Evolutionary conservation across 2,329 filamentous ascomycete genomes (phyloP).

Genomic region (Fusarium coffeatum): DNA sequence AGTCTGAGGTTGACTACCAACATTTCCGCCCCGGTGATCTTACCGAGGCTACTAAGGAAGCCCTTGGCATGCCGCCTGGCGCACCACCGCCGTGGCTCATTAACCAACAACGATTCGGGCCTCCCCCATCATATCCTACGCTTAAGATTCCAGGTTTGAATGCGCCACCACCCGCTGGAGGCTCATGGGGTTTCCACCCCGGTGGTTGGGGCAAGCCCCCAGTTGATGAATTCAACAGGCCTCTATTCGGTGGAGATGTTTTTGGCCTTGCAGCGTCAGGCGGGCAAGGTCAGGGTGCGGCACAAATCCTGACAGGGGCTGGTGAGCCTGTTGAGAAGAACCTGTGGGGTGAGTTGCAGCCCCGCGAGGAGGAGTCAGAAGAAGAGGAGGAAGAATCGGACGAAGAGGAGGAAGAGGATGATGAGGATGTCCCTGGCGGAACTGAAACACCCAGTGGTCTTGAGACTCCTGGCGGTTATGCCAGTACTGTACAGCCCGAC

Average conservation of each 20-base stretch:
- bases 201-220: slow-evolving; percentile 97
- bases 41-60: slow-evolving; percentile 89
- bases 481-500: slow-evolving; percentile 84
- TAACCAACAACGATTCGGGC: slow-evolving; percentile 93
- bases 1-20: slow-evolving; percentile 93
- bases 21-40: slow-evolving; percentile 91
- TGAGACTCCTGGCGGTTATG: slow-evolving; percentile 84
- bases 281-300: slow-evolving; percentile 49
- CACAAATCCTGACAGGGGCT: slow-evolving; percentile 55
- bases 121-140: slow-evolving; percentile 94
- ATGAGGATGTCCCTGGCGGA: slow-evolving; percentile 71
- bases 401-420: slow-evolving; percentile 72
- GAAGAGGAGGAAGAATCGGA: slow-evolving; percentile 82
- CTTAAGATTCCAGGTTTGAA: slow-evolving; percentile 95
- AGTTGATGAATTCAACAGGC: slow-evolving; percentile 90
- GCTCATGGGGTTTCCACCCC: slow-evolving; percentile 93
- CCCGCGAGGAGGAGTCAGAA: slow-evolving; percentile 77
- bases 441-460: slow-evolving; percentile 80
- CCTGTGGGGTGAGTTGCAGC: slow-evolving; percentile 92
- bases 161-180: slow-evolving; percentile 88
- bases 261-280: slow-evolving; percentile 76
- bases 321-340: slow-evolving; percentile 87
- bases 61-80: slow-evolving; percentile 90
- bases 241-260: slow-evolving; percentile 93
- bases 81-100: slow-evolving; percentile 97